Evolutionary conservation across 495 filamentous ascomycete species (phyloP).

Genomic region (Sabuloglossum arenarium): DNA sequence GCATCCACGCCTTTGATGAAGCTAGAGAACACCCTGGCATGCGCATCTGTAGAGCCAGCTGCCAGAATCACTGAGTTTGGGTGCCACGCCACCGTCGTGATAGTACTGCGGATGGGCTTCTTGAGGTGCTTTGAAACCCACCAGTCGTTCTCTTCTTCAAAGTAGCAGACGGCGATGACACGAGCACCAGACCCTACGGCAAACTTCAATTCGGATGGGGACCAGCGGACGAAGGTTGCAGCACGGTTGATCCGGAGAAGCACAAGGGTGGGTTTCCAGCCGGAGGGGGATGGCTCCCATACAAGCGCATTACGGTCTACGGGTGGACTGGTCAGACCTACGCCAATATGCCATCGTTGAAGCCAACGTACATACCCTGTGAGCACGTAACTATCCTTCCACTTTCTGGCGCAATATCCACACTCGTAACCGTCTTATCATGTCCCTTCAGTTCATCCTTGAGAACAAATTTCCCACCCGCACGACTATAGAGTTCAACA

Average conservation of each 20-base stretch:
- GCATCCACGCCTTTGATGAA: conserved; percentile 91
- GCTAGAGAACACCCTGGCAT: conserved; percentile 82
- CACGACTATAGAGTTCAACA: conserved; percentile 68
- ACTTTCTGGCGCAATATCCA: conserved; percentile 79
- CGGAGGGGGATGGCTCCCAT: conserved; percentile 76
- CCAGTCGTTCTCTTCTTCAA: conserved; percentile 98
- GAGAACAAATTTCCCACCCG: conserved; percentile 57
- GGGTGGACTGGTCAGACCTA: not conserved
- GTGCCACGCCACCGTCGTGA: conserved; percentile 88
- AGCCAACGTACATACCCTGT: conserved; percentile 38
- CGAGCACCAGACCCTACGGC: conserved; percentile 91
- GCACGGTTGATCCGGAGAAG: conserved; percentile 93
- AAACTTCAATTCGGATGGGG: conserved; percentile 89
- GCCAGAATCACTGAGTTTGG: conserved; percentile 90
- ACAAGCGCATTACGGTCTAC: conserved; percentile 93
- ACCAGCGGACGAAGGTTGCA: conserved; percentile 94
- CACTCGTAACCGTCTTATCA: conserved; percentile 87
- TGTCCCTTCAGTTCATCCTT: conserved; percentile 88
- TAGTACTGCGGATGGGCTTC: conserved; percentile 91
- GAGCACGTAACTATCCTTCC: conserved; percentile 95
- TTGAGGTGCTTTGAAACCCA: conserved; percentile 99
- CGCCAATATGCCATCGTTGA: not conserved
- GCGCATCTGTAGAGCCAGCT: conserved; percentile 90
- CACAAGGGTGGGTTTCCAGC: conserved; percentile 94
- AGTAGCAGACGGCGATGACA: conserved; percentile 95